Conservation (phyloP, 1,284 basidiomycete species). For the Gomphus bonarii region DNA sequence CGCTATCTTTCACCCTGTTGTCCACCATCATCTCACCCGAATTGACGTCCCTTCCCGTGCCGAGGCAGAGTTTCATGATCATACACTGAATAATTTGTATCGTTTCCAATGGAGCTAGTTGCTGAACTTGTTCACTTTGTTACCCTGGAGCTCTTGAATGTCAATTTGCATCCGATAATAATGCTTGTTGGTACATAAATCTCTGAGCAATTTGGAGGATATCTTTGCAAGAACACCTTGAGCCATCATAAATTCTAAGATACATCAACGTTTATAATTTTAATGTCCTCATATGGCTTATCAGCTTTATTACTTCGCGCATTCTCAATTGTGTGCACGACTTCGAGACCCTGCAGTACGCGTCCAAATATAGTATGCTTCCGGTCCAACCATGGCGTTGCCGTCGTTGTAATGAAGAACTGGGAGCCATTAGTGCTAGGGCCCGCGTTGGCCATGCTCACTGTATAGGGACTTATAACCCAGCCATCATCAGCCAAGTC, state of each 20-base stretch:
- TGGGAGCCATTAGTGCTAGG: conserved; percentile 91
- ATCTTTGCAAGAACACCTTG: background rate
- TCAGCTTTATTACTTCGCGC: conserved; percentile 72
- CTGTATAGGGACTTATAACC: conserved; percentile 72
- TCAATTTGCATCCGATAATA: background rate
- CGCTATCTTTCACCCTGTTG: background rate
- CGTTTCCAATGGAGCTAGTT: background rate
- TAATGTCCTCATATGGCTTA: conserved; percentile 85
- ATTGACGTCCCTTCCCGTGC: background rate
- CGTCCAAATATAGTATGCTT: conserved; percentile 94
- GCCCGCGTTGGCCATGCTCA: conserved; percentile 99
- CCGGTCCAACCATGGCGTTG: conserved; percentile 92
- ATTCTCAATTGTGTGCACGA: conserved; percentile 50
- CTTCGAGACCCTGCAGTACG: conserved; percentile 50
- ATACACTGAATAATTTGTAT: conserved; percentile 5
- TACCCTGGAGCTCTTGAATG: background rate
- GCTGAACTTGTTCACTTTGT: background rate
- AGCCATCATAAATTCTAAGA: background rate
- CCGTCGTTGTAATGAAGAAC: conserved; percentile 97
- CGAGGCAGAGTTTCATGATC: background rate
- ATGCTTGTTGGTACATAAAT: background rate
- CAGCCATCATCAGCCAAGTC: background rate
- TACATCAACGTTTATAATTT: conserved; percentile 61
- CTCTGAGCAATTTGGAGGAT: no score
- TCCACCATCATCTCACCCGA: background rate